Evolutionary conservation across 2,329 filamentous ascomycete species (phyloP).

Genomic region (Diaporthe australafricana): DNA sequence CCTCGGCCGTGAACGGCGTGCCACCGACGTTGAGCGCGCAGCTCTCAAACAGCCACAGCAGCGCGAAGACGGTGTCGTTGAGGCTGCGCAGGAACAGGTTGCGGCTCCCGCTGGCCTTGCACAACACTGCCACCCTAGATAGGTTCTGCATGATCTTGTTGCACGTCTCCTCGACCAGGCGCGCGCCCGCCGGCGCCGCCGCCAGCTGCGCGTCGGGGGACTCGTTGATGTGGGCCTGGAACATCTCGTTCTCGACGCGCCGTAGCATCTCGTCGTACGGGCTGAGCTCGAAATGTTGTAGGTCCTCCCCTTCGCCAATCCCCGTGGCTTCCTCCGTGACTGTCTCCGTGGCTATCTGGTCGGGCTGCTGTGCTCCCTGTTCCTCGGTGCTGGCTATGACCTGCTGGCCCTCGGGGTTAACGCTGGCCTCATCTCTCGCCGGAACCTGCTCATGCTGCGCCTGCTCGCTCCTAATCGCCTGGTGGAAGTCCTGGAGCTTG

Average conservation of each 20-base stretch:
- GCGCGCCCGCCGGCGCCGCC: not conserved
- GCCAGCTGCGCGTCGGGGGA: not conserved
- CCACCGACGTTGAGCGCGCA: not conserved
- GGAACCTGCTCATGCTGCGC: not conserved
- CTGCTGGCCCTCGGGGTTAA: not conserved
- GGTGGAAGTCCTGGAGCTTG: not conserved
- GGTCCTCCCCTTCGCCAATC: not conserved
- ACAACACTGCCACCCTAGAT: too few species aligned
- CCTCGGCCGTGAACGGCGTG: slow-evolving; percentile 7
- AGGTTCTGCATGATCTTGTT: not conserved
- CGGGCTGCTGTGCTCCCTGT: not conserved
- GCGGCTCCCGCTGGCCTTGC: not conserved
- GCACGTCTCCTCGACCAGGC: not conserved
- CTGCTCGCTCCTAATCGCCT: not conserved
- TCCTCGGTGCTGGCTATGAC: not conserved
- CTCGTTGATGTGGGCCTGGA: not conserved
- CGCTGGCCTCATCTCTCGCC: rapidly evolving
- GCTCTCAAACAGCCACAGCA: slow-evolving; percentile 5
- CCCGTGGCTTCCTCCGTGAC: too few species aligned
- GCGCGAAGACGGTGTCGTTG: not conserved
- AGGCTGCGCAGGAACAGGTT: not conserved
- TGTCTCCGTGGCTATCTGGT: too few species aligned
- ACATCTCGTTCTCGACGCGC: not conserved
- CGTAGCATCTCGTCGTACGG: not conserved
- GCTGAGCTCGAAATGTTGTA: rapidly evolving